Evolutionary conservation across 257 asterid genomes (phyloP), one percentile per base, ranked within the genome.

Genomic region (Apocynum venetum): DNA sequence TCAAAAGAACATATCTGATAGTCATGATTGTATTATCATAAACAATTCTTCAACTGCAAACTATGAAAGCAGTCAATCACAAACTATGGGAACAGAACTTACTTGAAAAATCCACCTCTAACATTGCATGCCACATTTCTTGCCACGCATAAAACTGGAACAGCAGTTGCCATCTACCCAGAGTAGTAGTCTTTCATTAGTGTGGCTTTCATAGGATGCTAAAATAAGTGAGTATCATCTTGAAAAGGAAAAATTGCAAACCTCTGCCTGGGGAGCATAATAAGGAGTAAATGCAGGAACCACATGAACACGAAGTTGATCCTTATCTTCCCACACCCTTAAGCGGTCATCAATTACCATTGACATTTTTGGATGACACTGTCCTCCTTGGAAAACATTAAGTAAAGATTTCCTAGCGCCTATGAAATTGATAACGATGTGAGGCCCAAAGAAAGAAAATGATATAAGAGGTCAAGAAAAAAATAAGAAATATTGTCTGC

Each of bases 221-320:
- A 44, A 25, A 43, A 76, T 67, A 55, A 61, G 47, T 73, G 9
- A 80, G 66, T 78, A 82, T 63, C 38, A 67, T 80, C 77, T 55
- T 60, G 40, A 44, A 25, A 77, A 64, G 65, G 69, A 52, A 76
- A 2, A 77, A 72, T 35, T n/a, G 64, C 20, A 74, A 77, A 96
- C 99, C 99, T 96, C 99, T 46, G 99, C 99, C 81, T 90, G 99
- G 31, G 99, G 99, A 76, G 99, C 97, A 90, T 86, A 91, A 86
- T 96, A 96, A 70, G 99, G 99, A 83, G 93, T 87, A 88, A 96
- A 96, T 68, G 99, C 85, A 84, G 99, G 98, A 74, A 96, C 99
- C 36, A 91, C 99, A 53, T 96, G 99, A 78, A 96, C 99, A 71
- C 97, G 96, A 79, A 97, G 92, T 80, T 96, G 99, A 81, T 96